Evolutionary conservation across 768 basidiomycete genomes (phyloP), one percentile per base, ranked within the genome.

Genomic region (Crassisporium funariophilum): DNA sequence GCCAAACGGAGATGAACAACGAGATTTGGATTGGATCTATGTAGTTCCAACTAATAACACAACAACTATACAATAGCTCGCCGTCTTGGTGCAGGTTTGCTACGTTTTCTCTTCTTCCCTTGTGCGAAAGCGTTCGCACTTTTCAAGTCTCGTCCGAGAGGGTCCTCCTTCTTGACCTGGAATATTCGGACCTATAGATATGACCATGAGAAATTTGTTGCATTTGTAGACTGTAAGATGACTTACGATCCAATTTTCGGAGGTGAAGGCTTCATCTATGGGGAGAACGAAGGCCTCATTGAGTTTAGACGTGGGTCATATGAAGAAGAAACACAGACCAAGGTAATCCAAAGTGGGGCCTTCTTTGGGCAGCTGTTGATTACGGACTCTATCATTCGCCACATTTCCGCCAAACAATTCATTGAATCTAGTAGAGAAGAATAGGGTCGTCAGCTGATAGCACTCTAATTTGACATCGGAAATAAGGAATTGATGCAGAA

Each of bases 161-260:
- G 67, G 65, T 98, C 97, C 41, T 97, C 93, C 60, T 92, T 93
- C 71, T 91, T 94, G 35, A 98, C 97, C 60, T 91, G 76, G 62
- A 91, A 99, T 61, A 99, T 95, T 27, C 97, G 88, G 48, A 93
- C 86, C 84, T 86, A 54, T 12, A 31, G 23, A 22, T 23, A 38
- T 19, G 10, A 19, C 37, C 36, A 41, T 37, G 19, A 31, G 41
- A 17, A 21, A 10, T 20, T 19, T n/a, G 23, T 16, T n/a, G 16
- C 23, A 38, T 29, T 4, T 19, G 29, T 46, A 24, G 20, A 5
- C 27, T 53, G 29, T 53, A 44, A 20, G n/a, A 40, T 15, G 33
- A 75, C 84, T 67, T 60, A 93, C 95, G 55, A 99, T 95, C 97
- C 97, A 99, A 69, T 99, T 99, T 74, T 99, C 97, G 5, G 93